Conservation (phyloP, 2,329 filamentous ascomycete species). For the Curvularia sp. region DNA sequence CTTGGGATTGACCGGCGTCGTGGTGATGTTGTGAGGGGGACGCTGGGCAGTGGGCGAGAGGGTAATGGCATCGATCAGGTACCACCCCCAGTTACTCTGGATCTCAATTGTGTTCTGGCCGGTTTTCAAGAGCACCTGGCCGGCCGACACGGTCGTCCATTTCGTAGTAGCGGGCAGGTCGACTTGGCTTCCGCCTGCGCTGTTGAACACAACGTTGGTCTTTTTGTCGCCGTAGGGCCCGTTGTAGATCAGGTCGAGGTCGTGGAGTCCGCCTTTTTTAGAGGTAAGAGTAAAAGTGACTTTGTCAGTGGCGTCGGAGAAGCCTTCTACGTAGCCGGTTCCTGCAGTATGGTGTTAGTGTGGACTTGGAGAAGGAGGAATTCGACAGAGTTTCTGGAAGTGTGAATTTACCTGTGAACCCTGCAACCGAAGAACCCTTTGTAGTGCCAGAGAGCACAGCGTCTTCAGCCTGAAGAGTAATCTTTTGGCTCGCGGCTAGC, state of each 20-base stretch:
- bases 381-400: too few relatives aligned
- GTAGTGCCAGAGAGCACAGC: slow-evolving; percentile 2
- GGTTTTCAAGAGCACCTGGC: slow-evolving; percentile 55
- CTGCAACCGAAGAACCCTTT: slow-evolving; percentile 1
- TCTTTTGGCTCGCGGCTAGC: slow-evolving; percentile 25
- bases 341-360: slow-evolving; percentile 36
- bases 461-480: slow-evolving; percentile 15
- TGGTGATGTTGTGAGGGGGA: slow-evolving; percentile 52
- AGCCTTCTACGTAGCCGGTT: slow-evolving; percentile 57
- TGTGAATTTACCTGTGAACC: slow-evolving; percentile 4
- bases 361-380: not conserved
- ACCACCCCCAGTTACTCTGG: slow-evolving; percentile 60
- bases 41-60: slow-evolving; percentile 48
- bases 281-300: slow-evolving; percentile 54
- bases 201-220: slow-evolving; percentile 55
- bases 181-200: slow-evolving; percentile 53
- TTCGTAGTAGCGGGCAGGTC: slow-evolving; percentile 49
- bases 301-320: slow-evolving; percentile 53
- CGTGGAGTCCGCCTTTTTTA: slow-evolving; percentile 50
- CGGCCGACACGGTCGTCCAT: slow-evolving; percentile 52
- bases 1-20: slow-evolving; percentile 49
- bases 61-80: slow-evolving; percentile 55
- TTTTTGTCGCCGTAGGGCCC: slow-evolving; percentile 58
- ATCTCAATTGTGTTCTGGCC: slow-evolving; percentile 57
- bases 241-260: slow-evolving; percentile 55